phyloP scores from a whole-genome alignment of 257 asterid species.

The Salvia splendens region DNA sequence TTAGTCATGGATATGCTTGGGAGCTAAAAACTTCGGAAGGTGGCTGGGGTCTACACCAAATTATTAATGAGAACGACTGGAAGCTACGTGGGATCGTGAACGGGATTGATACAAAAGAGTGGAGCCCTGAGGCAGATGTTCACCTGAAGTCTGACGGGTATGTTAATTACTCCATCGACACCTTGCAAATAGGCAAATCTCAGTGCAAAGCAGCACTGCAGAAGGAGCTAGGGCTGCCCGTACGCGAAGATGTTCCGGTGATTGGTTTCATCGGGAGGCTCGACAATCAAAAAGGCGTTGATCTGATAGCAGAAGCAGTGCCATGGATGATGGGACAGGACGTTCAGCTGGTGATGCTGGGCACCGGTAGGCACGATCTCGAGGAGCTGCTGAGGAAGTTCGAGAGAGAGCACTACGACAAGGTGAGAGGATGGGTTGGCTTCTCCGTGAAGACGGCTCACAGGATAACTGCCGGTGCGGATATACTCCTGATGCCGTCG shows the following conservation, averaged over 20 bases:
- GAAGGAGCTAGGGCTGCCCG: conserved; percentile 80
- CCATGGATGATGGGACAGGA: conserved; percentile 94
- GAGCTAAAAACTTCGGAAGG: conserved; percentile 87
- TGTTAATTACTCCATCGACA: conserved; percentile 77
- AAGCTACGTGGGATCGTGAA: conserved; percentile 84
- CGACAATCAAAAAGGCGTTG: conserved; percentile 89
- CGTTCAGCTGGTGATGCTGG: conserved; percentile 88
- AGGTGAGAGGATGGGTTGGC: conserved; percentile 89
- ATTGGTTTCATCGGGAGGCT: conserved; percentile 93
- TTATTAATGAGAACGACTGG: conserved; percentile 80
- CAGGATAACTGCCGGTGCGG: conserved; percentile 86
- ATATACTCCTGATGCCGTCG: conserved; percentile 88
- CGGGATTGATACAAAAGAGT: conserved; percentile 86
- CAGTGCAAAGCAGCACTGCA: conserved; percentile 87
- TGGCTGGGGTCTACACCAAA: conserved; percentile 90
- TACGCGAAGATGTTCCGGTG: conserved; percentile 61
- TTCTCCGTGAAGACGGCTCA: conserved; percentile 86
- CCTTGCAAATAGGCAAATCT: conserved; percentile 64
- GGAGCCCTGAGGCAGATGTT: conserved; percentile 78
- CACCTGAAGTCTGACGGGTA: conserved; percentile 80
- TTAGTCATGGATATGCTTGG: conserved; percentile 89
- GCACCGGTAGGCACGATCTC: conserved; percentile 79
- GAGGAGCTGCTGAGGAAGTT: conserved; percentile 75
- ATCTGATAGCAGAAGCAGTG: conserved; percentile 79
- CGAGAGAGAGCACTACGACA: conserved; percentile 61